phyloP scores from a whole-genome alignment of 1,284 basidiomycete species.

The Rhizoctonia solani region DNA sequence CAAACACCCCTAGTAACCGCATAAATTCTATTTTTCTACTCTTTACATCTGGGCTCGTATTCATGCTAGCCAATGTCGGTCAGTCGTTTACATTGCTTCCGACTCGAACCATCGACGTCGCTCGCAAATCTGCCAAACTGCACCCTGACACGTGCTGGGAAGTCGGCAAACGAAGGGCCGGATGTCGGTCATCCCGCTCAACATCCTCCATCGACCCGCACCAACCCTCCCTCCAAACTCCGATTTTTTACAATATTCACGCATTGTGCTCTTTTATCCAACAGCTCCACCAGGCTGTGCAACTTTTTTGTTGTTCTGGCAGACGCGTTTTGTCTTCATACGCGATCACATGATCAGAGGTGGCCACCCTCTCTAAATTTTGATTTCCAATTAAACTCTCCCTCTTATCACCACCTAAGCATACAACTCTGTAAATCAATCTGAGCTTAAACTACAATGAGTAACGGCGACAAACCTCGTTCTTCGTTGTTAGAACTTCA shows the following conservation, averaged over 20 bases:
- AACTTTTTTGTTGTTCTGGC: constrained; percentile 21
- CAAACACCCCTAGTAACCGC: constrained; percentile 5
- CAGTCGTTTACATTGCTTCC: not conserved
- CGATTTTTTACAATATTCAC: too few species aligned
- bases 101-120: not conserved
- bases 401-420: not conserved
- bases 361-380: too few species aligned
- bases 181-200: not conserved
- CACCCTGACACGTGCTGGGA: constrained; percentile 33
- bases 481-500: constrained; percentile 6
- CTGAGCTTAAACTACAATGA: not conserved
- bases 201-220: not conserved
- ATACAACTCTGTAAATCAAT: not conserved
- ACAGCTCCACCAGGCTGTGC: constrained; percentile 1
- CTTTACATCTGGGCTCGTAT: too few species aligned
- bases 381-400: not conserved
- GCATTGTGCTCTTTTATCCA: too few species aligned
- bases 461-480: not conserved
- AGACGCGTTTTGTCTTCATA: constrained; percentile 21
- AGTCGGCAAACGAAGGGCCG: not conserved
- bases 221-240: not conserved
- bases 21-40: not conserved
- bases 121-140: not conserved
- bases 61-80: too few species aligned
- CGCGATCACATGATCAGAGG: constrained; percentile 34